A percentile compares a stretch with the other conserved stretches of the same genome.
phyloP scores from a whole-genome alignment of 495 filamentous ascomycete species.

The Daldinia bambusicola region DNA sequence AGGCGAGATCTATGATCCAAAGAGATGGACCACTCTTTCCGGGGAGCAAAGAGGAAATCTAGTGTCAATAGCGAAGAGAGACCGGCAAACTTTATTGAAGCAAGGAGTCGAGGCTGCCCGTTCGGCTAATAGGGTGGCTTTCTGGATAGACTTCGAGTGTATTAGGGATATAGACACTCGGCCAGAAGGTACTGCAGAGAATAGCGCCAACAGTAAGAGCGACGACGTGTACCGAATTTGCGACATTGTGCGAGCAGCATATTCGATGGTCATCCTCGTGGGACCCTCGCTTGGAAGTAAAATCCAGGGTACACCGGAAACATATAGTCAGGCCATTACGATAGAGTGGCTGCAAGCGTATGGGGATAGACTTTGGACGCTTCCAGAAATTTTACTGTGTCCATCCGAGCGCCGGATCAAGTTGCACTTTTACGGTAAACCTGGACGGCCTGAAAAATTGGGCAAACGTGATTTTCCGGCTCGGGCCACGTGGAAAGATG shows the following conservation, averaged over 20 bases:
- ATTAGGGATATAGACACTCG: neutral
- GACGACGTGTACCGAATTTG: slow-evolving; percentile 1
- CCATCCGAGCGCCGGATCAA: neutral
- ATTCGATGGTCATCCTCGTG: neutral
- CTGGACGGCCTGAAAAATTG: neutral
- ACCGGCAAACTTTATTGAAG: neutral
- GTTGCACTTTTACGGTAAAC: neutral
- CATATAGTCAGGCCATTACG: neutral
- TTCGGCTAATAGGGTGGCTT: neutral
- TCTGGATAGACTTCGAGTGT: neutral
- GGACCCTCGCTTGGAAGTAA: neutral
- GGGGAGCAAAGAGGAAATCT: neutral
- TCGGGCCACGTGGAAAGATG: neutral
- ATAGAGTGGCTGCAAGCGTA: slow-evolving; percentile 7
- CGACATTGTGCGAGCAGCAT: neutral
- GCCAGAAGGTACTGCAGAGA: neutral
- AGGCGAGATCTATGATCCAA: neutral
- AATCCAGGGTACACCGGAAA: neutral
- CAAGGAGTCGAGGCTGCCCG: neutral
- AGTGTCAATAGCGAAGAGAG: neutral
- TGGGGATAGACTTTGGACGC: neutral
- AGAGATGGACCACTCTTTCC: neutral
- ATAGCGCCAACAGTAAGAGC: neutral
- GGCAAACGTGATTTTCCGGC: neutral
- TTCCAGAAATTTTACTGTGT: slow-evolving; percentile 1